Evolutionary conservation across 1,284 basidiomycete species (phyloP).

Genomic region (Cryptococcus jaspeensis): DNA sequence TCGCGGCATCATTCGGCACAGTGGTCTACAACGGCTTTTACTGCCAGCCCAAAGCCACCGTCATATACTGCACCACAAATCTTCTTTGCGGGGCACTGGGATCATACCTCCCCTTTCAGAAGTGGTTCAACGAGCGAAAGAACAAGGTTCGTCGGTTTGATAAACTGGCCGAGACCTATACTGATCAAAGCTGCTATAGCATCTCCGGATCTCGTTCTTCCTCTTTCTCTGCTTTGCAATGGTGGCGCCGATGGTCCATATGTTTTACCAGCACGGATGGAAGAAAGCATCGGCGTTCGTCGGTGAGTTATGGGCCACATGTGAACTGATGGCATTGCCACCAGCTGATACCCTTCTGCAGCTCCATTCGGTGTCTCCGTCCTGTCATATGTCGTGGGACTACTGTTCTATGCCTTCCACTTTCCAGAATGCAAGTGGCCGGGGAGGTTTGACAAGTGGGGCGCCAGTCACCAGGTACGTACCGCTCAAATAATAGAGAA

Average conservation of each 20-base stretch:
- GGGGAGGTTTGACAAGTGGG: conserved; percentile 60
- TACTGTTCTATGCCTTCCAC: conserved; percentile 76
- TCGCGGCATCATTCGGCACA: conserved; percentile 54
- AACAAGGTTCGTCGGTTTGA: conserved; percentile 74
- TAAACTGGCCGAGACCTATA: too few relatives aligned
- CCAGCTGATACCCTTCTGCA: conserved; percentile 38
- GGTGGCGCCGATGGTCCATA: conserved; percentile 67
- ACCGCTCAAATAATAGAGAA: too few relatives aligned
- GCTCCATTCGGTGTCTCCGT: conserved; percentile 70
- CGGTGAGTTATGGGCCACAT: too few relatives aligned
- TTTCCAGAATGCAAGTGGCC: conserved; percentile 55
- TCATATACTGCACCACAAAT: conserved; percentile 65
- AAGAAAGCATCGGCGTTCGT: conserved; percentile 61
- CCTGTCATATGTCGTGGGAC: conserved; percentile 71
- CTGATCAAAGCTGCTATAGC: conserved; percentile 58
- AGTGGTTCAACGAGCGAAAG: conserved; percentile 79
- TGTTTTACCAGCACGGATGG: conserved; percentile 63
- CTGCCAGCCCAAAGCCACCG: conserved; percentile 47
- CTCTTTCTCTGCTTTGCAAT: conserved; percentile 69
- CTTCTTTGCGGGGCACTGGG: conserved; percentile 66
- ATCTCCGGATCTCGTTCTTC: conserved; percentile 77
- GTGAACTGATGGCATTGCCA: too few relatives aligned
- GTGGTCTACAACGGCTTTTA: conserved; percentile 53
- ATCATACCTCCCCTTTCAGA: conserved; percentile 77
- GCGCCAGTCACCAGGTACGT: conserved; percentile 67